These are phyloP conservation scores for Alisma plantagoaquatica DNA, from an alignment of 106 monocot species.

Conservation along the genomic window DNA sequence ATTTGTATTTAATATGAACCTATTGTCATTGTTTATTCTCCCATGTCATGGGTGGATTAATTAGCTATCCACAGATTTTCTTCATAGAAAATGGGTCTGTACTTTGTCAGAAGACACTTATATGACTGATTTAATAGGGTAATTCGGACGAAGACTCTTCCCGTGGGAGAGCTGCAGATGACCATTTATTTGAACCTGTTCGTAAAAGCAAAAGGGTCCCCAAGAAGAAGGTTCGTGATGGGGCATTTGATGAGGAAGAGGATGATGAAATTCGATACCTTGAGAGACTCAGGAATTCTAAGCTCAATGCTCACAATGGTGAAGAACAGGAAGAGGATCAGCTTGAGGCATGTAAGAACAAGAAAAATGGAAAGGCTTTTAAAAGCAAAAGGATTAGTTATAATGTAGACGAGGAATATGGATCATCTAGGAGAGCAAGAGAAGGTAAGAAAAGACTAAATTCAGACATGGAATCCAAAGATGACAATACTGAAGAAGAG, in stretches of 20 bases:
- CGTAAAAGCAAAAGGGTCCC: constrained; percentile 56
- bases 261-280: constrained; percentile 50
- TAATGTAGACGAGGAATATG: constrained; percentile 35
- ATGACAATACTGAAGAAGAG: constrained; percentile 56
- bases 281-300: constrained; percentile 35
- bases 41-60: too few species aligned
- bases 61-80: too few species aligned
- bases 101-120: too few species aligned
- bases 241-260: constrained; percentile 30
- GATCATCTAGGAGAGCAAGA: constrained; percentile 15
- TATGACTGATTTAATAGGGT: too few species aligned
- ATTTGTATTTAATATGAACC: not conserved
- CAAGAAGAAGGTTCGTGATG: constrained; percentile 44
- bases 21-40: too few species aligned
- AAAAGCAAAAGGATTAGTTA: constrained; percentile 29
- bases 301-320: constrained; percentile 8
- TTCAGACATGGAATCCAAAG: constrained; percentile 25
- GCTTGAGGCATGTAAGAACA: constrained; percentile 20
- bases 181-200: constrained; percentile 20
- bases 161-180: not conserved
- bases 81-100: too few species aligned
- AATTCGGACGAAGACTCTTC: constrained; percentile 1
- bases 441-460: constrained; percentile 27
- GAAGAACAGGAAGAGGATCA: constrained; percentile 23
- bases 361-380: constrained; percentile 25